Conservation (phyloP, 495 filamentous ascomycete species). For the Glarea lozoyensis region DNA sequence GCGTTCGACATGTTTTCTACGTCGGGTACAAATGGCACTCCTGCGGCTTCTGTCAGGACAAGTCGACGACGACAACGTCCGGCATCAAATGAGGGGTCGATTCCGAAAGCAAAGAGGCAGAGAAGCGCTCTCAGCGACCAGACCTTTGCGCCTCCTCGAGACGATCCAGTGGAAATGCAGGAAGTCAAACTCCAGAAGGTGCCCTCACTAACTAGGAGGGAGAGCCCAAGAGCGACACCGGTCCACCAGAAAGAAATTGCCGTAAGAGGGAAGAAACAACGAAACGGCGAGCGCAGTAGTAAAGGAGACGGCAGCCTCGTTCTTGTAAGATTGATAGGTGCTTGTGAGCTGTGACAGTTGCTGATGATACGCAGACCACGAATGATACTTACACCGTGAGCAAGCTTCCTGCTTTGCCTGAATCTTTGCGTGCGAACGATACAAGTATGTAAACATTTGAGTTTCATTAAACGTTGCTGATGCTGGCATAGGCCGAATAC, state of each 20-base stretch:
- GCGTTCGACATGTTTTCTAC: slow-evolving; percentile 17
- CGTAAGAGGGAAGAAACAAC: slow-evolving; percentile 50
- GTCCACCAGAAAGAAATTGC: slow-evolving; percentile 41
- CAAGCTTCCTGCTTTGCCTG: slow-evolving; percentile 72
- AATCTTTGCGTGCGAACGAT: slow-evolving; percentile 53
- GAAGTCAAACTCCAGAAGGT: slow-evolving; percentile 38
- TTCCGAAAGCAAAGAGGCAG: slow-evolving; percentile 63
- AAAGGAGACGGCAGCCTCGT: slow-evolving; percentile 55
- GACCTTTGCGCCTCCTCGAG: slow-evolving; percentile 38
- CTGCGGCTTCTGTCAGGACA: slow-evolving; percentile 41
- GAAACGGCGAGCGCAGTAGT: slow-evolving; percentile 40
- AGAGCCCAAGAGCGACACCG: slow-evolving; percentile 32
- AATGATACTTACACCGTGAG: slow-evolving; percentile 82
- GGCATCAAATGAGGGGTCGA: slow-evolving; percentile 51
- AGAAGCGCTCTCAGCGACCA: slow-evolving; percentile 51
- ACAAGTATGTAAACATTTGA: slow-evolving; percentile 38
- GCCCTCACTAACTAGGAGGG: slow-evolving; percentile 31
- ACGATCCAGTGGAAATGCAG: slow-evolving; percentile 34
- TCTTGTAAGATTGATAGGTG: slow-evolving; percentile 43
- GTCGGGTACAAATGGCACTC: slow-evolving; percentile 20
- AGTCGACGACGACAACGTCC: slow-evolving; percentile 58
- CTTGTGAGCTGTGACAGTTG: neutral
- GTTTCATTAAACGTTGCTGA: slow-evolving; percentile 13
- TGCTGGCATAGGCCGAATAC: slow-evolving; percentile 34
- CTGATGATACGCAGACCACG: slow-evolving; percentile 51